Percentiles rank a stretch among this genome's conserved stretches.
These are phyloP conservation scores for Jacaranda copaia DNA, from an alignment of 257 asterid genomes.

Conservation along the genomic window DNA sequence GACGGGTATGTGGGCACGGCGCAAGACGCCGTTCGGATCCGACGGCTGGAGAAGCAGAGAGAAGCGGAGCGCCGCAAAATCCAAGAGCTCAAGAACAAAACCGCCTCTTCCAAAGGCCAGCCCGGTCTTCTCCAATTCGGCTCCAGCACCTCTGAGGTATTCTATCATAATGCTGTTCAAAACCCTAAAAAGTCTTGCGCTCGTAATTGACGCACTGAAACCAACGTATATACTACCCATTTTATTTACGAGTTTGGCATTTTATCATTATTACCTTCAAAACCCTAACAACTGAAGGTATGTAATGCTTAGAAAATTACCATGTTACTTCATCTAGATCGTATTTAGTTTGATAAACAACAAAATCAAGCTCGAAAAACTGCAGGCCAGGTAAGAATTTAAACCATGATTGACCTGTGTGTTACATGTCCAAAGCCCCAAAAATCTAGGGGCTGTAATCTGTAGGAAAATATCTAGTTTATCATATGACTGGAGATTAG, in stretches of 20 bases:
- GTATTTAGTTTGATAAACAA: slow-evolving; percentile 4
- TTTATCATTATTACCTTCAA: background rate
- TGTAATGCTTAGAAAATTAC: background rate
- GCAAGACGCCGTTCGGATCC: slow-evolving; percentile 92
- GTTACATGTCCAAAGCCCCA: background rate
- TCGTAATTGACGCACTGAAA: background rate
- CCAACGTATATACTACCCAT: background rate
- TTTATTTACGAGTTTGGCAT: background rate
- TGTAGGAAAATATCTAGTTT: background rate
- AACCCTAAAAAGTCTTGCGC: background rate
- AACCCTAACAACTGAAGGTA: slow-evolving; percentile 7
- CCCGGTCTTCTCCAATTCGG: slow-evolving; percentile 98
- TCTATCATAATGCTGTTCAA: background rate
- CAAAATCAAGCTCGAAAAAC: background rate
- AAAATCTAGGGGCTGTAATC: background rate
- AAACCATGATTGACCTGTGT: background rate
- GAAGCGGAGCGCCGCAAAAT: slow-evolving; percentile 98
- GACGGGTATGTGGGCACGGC: slow-evolving; percentile 99
- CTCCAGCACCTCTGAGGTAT: slow-evolving; percentile 95
- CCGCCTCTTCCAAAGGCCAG: slow-evolving; percentile 80
- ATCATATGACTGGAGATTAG: background rate
- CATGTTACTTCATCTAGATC: background rate
- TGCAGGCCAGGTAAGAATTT: background rate
- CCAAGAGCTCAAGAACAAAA: slow-evolving; percentile 93
- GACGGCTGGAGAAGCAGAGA: slow-evolving; percentile 97